Evolutionary conservation across 2,329 filamentous ascomycete species (phyloP), one percentile per base, ranked within the genome.

Genomic region (Colletotrichum plurivorum): DNA sequence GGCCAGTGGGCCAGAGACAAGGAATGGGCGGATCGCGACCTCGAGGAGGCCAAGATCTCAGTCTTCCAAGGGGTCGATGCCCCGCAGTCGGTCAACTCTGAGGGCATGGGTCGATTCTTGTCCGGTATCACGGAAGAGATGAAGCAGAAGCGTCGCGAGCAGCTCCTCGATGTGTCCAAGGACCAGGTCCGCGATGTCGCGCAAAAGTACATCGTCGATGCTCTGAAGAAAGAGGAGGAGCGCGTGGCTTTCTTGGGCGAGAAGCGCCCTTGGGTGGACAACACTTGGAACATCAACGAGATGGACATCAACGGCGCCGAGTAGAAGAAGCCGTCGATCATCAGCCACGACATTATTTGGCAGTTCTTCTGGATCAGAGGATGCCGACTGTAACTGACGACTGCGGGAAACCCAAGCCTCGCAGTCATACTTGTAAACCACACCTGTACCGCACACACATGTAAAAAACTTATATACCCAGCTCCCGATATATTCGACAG

Each of bases 41-140:
- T 99, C 2, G 95, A 98, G 76, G 96, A 99, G 79, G 96, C 96
- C 71, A 99, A 99, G 83, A 89, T 99, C 46, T 94, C 93, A 31
- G 92, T 97, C 13, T 99, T 99, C 85, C 95, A 99, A 80, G 86
- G 89, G 43, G 89, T 98, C 10, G 96, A 99, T 80, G 95, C 95
- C 12, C 96, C 96, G 1, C 88, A 92, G 74, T 92, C 93, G 46
- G 94, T 98, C 22, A 96, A 93, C 78, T 87, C 93, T 58, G 95
- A 98, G 79, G 96, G 95, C 43, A 93, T 97, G 90, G 87, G 89
- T 51, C 87, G 91, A 62, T 99, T 99, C 81, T 84, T 97, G 76
- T 93, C 90, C 36, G 94, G 94, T 13, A 87, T 99, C 43, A 94
- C 93, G 1, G 89, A 96, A 69, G 92, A 94, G 75, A 97, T 98